phyloP scores from a whole-genome alignment of 2,329 filamentous ascomycete genomes.

The Blumeria hordei region DNA sequence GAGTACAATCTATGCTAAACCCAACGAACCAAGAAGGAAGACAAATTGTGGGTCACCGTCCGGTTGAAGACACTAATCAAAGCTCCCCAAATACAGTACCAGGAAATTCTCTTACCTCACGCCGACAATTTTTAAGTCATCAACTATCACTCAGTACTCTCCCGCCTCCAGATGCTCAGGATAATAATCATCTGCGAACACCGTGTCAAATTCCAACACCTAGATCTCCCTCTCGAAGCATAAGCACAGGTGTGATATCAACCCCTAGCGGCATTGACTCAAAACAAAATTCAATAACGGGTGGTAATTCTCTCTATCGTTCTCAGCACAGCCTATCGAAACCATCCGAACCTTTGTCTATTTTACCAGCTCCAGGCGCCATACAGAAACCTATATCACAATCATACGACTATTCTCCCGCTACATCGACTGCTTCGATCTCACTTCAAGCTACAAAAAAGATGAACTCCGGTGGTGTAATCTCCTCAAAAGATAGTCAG shows the following conservation, averaged over 20 bases:
- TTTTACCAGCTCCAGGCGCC: conserved; percentile 16
- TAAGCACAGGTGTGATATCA: conserved; percentile 23
- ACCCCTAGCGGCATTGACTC: conserved; percentile 21
- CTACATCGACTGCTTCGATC: conserved; percentile 14
- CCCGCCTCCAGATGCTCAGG: conserved; percentile 6
- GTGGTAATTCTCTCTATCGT: conserved; percentile 8
- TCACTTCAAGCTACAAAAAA: conserved; percentile 17
- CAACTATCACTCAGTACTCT: conserved; percentile 7
- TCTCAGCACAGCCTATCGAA: conserved; percentile 17
- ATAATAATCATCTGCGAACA: conserved; percentile 10
- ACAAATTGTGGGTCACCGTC: conserved; percentile 6
- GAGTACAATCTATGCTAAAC: conserved; percentile 17
- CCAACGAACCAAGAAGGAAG: conserved; percentile 6
- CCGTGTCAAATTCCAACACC: conserved; percentile 12
- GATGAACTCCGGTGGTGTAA: conserved; percentile 22
- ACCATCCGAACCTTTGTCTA: conserved; percentile 19
- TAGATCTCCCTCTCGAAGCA: conserved; percentile 25
- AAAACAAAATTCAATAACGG: conserved; percentile 13
- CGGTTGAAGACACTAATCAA: conserved; percentile 5
- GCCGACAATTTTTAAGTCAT: conserved; percentile 8
- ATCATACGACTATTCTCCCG: conserved; percentile 17
- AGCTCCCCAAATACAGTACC: conserved; percentile 9
- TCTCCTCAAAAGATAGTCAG: conserved; percentile 20
- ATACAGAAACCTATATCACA: conserved; percentile 6
- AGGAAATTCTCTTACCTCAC: conserved; percentile 7